Percentiles rank a stretch among this genome's conserved stretches.
phyloP scores from a whole-genome alignment of 2,329 filamentous ascomycete species.

The Pseudovirgaria hyperparasitica region DNA sequence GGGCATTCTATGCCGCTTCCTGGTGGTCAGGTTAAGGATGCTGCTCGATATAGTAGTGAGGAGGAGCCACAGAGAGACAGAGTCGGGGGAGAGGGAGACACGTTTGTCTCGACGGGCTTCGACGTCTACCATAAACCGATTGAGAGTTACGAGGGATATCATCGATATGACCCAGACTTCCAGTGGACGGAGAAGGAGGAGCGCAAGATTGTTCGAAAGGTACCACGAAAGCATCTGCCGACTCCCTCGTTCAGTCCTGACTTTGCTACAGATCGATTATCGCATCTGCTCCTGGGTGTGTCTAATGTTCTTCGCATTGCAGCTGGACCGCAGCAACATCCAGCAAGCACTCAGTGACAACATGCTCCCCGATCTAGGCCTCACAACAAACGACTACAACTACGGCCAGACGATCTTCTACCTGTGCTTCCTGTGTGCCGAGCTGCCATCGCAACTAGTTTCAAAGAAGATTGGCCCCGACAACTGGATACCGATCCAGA shows the following conservation, averaged over 20 bases:
- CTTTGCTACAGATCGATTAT: constrained; percentile 32
- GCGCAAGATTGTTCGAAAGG: constrained; percentile 40
- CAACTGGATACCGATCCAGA: constrained; percentile 31
- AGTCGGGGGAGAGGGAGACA: constrained; percentile 11
- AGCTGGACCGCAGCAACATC: constrained; percentile 38
- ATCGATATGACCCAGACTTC: constrained; percentile 45
- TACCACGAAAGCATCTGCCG: constrained; percentile 14
- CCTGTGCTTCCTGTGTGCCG: constrained; percentile 57
- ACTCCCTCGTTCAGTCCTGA: no score
- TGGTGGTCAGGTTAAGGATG: no score
- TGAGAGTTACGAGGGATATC: constrained; percentile 44
- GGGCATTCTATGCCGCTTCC: no score
- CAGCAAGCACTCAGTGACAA: constrained; percentile 23
- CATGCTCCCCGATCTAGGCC: constrained; percentile 16
- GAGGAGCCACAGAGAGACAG: constrained; percentile 1
- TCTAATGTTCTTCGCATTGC: constrained; percentile 41
- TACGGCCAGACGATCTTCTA: constrained; percentile 50
- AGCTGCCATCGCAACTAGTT: constrained; percentile 34
- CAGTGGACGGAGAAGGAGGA: constrained; percentile 47
- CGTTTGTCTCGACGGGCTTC: constrained; percentile 24
- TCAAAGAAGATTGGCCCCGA: constrained; percentile 34
- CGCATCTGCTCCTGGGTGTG: constrained; percentile 40
- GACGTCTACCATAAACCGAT: constrained; percentile 36
- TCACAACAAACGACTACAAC: constrained; percentile 27
- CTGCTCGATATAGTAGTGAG: no score